A percentile compares a stretch with the other conserved stretches of the same genome.
phyloP scores from a whole-genome alignment of 768 basidiomycete genomes.

The Suillus subaureus region DNA sequence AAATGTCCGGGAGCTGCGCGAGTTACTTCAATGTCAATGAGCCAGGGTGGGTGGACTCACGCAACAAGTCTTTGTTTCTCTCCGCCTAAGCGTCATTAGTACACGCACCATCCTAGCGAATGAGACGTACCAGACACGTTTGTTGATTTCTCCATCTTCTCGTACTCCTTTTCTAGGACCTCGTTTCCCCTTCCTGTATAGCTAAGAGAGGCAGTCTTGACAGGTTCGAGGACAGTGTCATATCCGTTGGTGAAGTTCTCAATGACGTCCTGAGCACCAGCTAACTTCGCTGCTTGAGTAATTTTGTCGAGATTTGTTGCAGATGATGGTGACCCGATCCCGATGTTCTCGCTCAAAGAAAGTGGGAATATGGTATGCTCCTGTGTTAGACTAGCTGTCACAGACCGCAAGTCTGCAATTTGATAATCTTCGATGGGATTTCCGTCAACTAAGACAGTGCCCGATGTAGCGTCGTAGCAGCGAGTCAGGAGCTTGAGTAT shows the following conservation, averaged over 20 bases:
- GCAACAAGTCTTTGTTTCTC: slow-evolving; percentile 35
- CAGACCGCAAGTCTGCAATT: slow-evolving; percentile 34
- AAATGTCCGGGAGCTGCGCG: slow-evolving; percentile 39
- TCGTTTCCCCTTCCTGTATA: slow-evolving; percentile 17
- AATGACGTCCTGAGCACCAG: slow-evolving; percentile 45
- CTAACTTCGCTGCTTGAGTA: slow-evolving; percentile 29
- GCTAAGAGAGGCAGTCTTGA: slow-evolving; percentile 31
- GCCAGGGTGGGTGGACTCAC: slow-evolving; percentile 10
- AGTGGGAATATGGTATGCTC: slow-evolving; percentile 40
- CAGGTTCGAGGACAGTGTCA: slow-evolving; percentile 42
- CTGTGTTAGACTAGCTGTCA: slow-evolving; percentile 47
- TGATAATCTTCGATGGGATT: slow-evolving; percentile 35
- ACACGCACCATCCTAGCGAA: background rate
- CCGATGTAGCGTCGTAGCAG: slow-evolving; percentile 34
- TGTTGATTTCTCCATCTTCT: slow-evolving; percentile 21
- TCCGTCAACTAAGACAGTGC: slow-evolving; percentile 43
- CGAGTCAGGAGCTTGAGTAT: slow-evolving; percentile 44
- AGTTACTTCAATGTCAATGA: background rate
- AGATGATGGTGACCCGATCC: slow-evolving; percentile 31
- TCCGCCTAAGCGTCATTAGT: slow-evolving; percentile 22
- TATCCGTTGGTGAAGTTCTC: slow-evolving; percentile 38
- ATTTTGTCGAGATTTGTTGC: slow-evolving; percentile 20
- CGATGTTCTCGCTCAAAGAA: slow-evolving; percentile 43
- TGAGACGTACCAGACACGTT: slow-evolving; percentile 27
- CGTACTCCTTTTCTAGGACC: slow-evolving; percentile 18